Conservation (phyloP, 805 yeast species). For the Aciculoconidium aculeatum region DNA sequence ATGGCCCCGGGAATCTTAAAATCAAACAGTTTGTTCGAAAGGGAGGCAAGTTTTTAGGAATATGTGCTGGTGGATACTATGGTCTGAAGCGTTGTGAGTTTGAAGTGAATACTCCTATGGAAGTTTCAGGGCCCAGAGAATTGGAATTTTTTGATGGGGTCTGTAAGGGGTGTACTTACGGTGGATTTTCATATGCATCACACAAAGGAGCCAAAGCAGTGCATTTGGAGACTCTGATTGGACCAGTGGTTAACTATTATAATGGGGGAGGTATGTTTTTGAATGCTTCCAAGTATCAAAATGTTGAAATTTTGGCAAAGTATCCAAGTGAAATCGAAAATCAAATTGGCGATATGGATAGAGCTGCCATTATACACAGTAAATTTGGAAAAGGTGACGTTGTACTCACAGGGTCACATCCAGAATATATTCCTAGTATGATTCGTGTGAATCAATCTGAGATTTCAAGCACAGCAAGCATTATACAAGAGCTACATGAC, state of each 20-base stretch:
- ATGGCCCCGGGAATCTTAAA: slow-evolving; percentile 59
- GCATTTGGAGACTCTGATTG: slow-evolving; percentile 28
- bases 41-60: slow-evolving; percentile 83
- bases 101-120: slow-evolving; percentile 72
- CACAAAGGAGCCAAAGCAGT: slow-evolving; percentile 72
- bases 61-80: slow-evolving; percentile 95
- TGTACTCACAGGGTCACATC: slow-evolving; percentile 80
- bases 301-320: slow-evolving; percentile 68
- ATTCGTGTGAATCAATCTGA: slow-evolving; percentile 27
- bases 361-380: slow-evolving; percentile 71
- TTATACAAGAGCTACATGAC: slow-evolving; percentile 20
- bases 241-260: slow-evolving; percentile 45
- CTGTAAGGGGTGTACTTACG: slow-evolving; percentile 73
- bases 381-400: slow-evolving; percentile 71
- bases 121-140: slow-evolving; percentile 83
- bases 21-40: slow-evolving; percentile 59
- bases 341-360: slow-evolving; percentile 40
- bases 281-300: slow-evolving; percentile 55
- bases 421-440: slow-evolving; percentile 66
- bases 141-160: slow-evolving; percentile 76
- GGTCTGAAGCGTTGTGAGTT: slow-evolving; percentile 74
- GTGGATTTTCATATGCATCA: slow-evolving; percentile 74
- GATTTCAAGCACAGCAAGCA: slow-evolving; percentile 1
- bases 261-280: slow-evolving; percentile 91
- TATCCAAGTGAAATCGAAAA: slow-evolving; percentile 53